Base-by-base conservation (phyloP, 495 filamentous ascomycete species). In the Aspergillus olivimuriae region DNA sequence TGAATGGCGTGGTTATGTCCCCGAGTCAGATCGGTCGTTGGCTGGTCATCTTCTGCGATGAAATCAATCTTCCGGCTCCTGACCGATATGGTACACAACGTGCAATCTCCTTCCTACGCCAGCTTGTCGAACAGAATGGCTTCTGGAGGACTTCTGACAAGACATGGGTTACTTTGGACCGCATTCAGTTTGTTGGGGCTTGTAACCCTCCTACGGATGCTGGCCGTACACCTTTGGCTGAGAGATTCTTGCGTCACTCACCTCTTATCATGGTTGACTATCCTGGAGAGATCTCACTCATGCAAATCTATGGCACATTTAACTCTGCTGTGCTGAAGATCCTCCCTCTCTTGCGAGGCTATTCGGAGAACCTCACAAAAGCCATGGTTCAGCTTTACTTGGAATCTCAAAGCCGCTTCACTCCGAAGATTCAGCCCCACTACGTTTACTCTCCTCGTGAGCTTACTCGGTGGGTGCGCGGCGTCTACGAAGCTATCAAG, bases 401-500 rank as follows among this genome's bases (percentile, higher is more conserved):
- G 31, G 89, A 95, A 59, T 97, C 92, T 15, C 94, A 99, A 56
- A 70, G 84, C 52, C 77, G 86, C 42, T 99, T 99, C 57, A 97
- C 92, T 3, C 80, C 94, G 5, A 83, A 92, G 66, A 95, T 97
- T 31, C 92, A 97, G 55, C 92, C 92, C 4, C 92, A 99, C 56
- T 99, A 99, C 58, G 89, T 99, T 21, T 99, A 99, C 76, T 95
- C 89, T 61, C 92, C 92, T 64, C 86, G 92, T 81, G 92, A 99
- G 61, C 72, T 99, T 46, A 97, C 94, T 18, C 75, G 92, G 56
- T 99, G 92, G 92, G 91, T 91, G 35, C 86, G 92, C 48, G 92
- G 94, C 61, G 72, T 99, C 16, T 99, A 99, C 53, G 92, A 99
- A 62, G 90, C 92, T 5, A 91, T 99, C 55, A 80, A 84, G 47